Base-by-base conservation (phyloP, 2,329 filamentous ascomycete genomes). In the Dothistroma pini region DNA sequence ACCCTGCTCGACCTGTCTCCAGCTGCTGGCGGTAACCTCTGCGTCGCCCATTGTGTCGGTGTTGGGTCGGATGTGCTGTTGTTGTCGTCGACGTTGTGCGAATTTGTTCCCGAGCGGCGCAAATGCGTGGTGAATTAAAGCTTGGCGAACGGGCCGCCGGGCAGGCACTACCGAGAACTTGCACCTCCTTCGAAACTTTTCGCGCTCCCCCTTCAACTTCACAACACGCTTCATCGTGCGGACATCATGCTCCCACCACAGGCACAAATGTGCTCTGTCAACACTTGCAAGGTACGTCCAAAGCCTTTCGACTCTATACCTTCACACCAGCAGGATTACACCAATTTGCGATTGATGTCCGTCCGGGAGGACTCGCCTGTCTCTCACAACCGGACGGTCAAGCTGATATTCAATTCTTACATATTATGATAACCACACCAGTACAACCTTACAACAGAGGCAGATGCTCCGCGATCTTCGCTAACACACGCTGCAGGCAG, bases 331-430 rank as follows among this genome's bases (percentile, higher is more conserved):
- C 70, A 89, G 90, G 93, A 96, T 96, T 92, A 89, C 82, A 90
- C 41, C 91, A 96, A 96, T 97, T 97, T 97, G 92, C 93, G 92
- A 93, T 93, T 96, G 92, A 97, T 89, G 84, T 83, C 80, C 77
- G 78, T 78, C 81, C 86, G 86, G 93, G 91, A 91, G 83, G 89
- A 86, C 91, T 89, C 89, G 92, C 93, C 92, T 86, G 92, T 86
- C 90, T 84, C 82, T 89, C 88, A 84, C 88, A 88, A 92, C 87
- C 88, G 83, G 80, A 75, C 79, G 80, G 84, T 80, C 85, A 77
- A 81, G 72, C 74, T 96, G 92, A 96, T 89, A 96, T 90, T 92
- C 79, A 87, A 86, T 85, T 75, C 92, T 96, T 96, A 96, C 92
- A 96, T 96, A 96, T 96, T 91, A 92, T 96, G 92, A 96, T 55